A percentile compares a stretch with the other conserved stretches of the same genome.
phyloP scores from a whole-genome alignment of 108 stramenopile genomes.

The Bacterosira constricta region DNA sequence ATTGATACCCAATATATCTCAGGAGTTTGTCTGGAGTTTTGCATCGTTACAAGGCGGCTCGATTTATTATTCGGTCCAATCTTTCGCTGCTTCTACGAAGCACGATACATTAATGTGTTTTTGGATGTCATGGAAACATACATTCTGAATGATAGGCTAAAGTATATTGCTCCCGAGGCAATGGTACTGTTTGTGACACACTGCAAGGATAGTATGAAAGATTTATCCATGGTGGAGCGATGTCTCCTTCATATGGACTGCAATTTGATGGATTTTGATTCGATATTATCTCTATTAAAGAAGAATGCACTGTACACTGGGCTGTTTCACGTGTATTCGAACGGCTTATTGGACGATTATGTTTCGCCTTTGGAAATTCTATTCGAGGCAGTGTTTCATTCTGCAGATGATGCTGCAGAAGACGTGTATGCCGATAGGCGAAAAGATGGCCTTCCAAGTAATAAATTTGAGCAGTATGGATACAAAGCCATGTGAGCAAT shows the following conservation, averaged over 20 bases:
- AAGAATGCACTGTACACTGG: constrained; percentile 84
- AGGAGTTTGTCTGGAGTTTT: constrained; percentile 89
- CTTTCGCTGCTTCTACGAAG: constrained; percentile 77
- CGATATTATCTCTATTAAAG: constrained; percentile 69
- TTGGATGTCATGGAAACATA: constrained; percentile 91
- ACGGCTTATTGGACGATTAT: constrained; percentile 81
- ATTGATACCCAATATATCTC: not conserved
- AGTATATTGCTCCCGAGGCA: constrained; percentile 87
- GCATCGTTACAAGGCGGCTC: constrained; percentile 79
- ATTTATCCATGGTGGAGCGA: constrained; percentile 83
- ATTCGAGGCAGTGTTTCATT: constrained; percentile 68
- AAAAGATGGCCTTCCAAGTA: constrained; percentile 50
- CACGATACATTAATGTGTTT: constrained; percentile 68
- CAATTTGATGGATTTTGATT: constrained; percentile 87
- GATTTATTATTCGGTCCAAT: constrained; percentile 89
- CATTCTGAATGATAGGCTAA: constrained; percentile 81
- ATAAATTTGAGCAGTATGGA: constrained; percentile 60
- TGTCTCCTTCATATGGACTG: constrained; percentile 91
- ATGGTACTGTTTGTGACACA: constrained; percentile 85
- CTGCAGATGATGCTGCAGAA: constrained; percentile 58
- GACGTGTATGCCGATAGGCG: constrained; percentile 25
- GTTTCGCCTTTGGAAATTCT: constrained; percentile 76
- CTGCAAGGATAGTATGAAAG: constrained; percentile 75
- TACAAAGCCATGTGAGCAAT: constrained; percentile 66
- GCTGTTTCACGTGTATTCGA: constrained; percentile 79